Base-by-base conservation (phyloP, 2,329 filamentous ascomycete species). In the Metarhizium rileyi region DNA sequence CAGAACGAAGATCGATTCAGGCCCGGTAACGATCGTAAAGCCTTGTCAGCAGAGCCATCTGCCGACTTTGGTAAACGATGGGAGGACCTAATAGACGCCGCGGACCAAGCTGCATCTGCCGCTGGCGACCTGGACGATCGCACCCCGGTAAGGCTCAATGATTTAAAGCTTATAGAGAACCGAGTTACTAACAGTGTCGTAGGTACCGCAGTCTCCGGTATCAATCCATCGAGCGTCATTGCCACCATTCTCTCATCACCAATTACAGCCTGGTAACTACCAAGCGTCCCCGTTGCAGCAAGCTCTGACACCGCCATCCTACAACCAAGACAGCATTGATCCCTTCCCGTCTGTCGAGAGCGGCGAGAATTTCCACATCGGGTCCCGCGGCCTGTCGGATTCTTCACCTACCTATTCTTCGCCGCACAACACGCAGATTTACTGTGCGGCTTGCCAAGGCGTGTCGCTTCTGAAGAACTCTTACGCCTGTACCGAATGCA, bases 41-140 rank as follows among this genome's bases (percentile, higher is more conserved):
- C 89, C 50, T 79, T 87, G 57, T 95, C 89, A 16, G 87, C 87
- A 40, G 91, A 96, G 67, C 90, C 90, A 23, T 80, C 84, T 50
- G 82, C 80, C 20, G 84, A 86, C 52, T 86, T 87, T 68, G 90
- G 88, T 56, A 95, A 93, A 70, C 79, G 91, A 60, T 97, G 91
- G 93, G 89, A 95, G 67, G 91, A 97, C 66, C 76, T 97, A 53
- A 94, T 97, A 56, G 90, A 96, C 67, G 91, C 91, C 47, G 91
- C 87, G 35, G 69, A 70, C 52, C 68, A 71, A 49, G 70, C 78
- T 49, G 90, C 91, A 28, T 95, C 89, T 53, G 90, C 90, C 26
- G 94, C 89, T 3, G 90, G 95, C 70, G 91, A 85, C 60, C 78
- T 93, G 62, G 89, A 95, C 65, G 90, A 95, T 67, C 80, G 91